These are phyloP conservation scores for Bruguiera gymnorhiza DNA, from an alignment of 345 rosid species.

Conservation along the genomic window DNA sequence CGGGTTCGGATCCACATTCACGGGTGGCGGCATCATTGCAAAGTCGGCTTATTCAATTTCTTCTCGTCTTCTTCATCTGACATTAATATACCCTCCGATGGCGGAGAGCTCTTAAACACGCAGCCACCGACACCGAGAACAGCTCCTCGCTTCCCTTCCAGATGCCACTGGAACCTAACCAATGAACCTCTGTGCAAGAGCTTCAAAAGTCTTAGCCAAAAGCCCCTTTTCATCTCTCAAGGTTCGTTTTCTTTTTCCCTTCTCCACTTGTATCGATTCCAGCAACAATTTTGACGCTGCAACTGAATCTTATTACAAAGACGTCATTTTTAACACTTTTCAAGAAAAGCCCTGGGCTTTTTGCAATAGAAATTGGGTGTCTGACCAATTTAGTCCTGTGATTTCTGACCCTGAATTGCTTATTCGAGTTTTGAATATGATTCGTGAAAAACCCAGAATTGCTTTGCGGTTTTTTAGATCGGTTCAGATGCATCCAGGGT, in stretches of 20 bases:
- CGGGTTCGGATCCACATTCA: no score
- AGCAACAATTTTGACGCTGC: background rate
- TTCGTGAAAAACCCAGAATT: conserved; percentile 49
- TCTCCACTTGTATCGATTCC: conserved; percentile 18
- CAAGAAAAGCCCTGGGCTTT: conserved; percentile 35
- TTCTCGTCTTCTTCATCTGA: no score
- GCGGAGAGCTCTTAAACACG: background rate
- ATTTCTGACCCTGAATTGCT: conserved; percentile 50
- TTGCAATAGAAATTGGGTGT: conserved; percentile 39
- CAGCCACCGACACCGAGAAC: background rate
- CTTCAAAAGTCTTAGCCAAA: conserved; percentile 48
- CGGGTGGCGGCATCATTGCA: no score
- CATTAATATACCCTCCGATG: no score
- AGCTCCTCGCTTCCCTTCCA: background rate
- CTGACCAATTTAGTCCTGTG: conserved; percentile 38
- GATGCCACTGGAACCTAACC: conserved; percentile 28
- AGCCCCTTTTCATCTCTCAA: conserved; percentile 25
- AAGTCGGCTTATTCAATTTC: no score
- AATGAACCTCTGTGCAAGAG: conserved; percentile 61
- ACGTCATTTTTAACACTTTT: conserved; percentile 43
- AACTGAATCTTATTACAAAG: conserved; percentile 31
- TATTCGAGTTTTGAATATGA: conserved; percentile 39
- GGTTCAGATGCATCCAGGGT: conserved; percentile 48
- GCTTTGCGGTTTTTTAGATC: conserved; percentile 58
- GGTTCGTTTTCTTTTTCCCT: conserved; percentile 36